Evolutionary conservation across 2,329 filamentous ascomycete species (phyloP).

Genomic region (Pseudocercospora crystallina): DNA sequence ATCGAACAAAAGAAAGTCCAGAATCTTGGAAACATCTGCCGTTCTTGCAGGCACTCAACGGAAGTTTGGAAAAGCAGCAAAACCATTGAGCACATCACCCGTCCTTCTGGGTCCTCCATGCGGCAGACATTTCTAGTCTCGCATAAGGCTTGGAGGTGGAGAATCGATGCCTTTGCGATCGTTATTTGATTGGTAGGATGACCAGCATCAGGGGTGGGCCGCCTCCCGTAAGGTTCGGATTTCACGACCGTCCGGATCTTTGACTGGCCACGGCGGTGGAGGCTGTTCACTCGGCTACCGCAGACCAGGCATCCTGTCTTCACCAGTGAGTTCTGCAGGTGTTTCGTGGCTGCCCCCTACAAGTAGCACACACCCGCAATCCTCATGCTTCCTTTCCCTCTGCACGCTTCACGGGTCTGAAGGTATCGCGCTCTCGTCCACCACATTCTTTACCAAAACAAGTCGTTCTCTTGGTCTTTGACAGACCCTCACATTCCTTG

Average conservation of each 20-base stretch:
- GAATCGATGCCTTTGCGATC: conserved; percentile 13
- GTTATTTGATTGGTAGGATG: conserved; percentile 9
- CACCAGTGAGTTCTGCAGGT: conserved; percentile 6
- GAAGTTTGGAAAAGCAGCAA: conserved; percentile 4
- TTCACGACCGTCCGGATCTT: conserved; percentile 7
- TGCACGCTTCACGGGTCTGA: conserved; percentile 28
- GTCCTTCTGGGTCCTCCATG: conserved; percentile 10
- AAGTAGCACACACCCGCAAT: conserved; percentile 19
- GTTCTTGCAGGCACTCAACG: not conserved
- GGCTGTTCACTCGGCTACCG: conserved; percentile 6
- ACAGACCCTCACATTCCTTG: conserved; percentile 27
- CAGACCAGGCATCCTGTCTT: conserved; percentile 7
- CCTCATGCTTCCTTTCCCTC: conserved; percentile 12
- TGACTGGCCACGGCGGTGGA: conserved; percentile 12
- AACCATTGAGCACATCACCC: conserved; percentile 10
- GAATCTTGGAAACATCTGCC: conserved; percentile 1
- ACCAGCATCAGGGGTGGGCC: conserved; percentile 13
- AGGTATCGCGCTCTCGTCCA: conserved; percentile 22
- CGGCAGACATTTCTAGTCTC: conserved; percentile 16
- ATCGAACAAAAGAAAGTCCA: not conserved
- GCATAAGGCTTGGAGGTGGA: conserved; percentile 18
- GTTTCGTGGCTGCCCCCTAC: conserved; percentile 11
- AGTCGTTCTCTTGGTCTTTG: conserved; percentile 28
- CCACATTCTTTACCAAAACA: conserved; percentile 24
- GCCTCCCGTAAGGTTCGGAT: conserved; percentile 9